These are phyloP conservation scores for Fusarium agapanthi DNA, from an alignment of 2,329 filamentous ascomycete genomes.

Conservation along the genomic window DNA sequence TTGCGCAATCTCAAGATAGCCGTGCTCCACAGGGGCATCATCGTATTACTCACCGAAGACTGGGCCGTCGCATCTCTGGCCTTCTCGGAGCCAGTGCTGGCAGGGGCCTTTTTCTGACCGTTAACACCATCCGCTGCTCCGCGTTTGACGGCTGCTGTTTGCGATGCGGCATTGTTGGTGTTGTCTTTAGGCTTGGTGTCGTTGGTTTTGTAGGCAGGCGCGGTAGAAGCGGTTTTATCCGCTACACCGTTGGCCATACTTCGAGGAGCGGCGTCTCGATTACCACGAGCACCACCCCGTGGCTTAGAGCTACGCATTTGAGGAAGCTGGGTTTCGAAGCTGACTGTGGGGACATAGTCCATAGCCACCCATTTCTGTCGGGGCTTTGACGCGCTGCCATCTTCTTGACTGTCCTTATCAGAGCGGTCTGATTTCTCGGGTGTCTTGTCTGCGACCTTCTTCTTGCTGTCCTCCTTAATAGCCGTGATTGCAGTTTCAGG, in stretches of 20 bases:
- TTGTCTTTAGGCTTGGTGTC: constrained; percentile 50
- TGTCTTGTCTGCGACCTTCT: constrained; percentile 70
- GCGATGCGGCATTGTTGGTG: constrained; percentile 50
- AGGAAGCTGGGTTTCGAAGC: constrained; percentile 85
- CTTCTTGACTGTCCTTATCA: constrained; percentile 70
- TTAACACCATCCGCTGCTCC: constrained; percentile 52
- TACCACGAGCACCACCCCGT: constrained; percentile 58
- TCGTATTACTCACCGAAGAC: constrained; percentile 51
- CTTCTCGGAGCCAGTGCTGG: constrained; percentile 49
- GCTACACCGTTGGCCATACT: constrained; percentile 46
- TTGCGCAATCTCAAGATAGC: not conserved
- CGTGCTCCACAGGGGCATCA: not conserved
- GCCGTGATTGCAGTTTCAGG: constrained; percentile 77
- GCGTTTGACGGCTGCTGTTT: constrained; percentile 55
- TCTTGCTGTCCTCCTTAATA: constrained; percentile 71
- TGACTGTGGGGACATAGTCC: constrained; percentile 82
- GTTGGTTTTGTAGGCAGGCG: constrained; percentile 44
- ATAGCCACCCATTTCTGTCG: constrained; percentile 84
- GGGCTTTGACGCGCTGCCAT: constrained; percentile 53
- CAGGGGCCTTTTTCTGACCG: constrained; percentile 54
- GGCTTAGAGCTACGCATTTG: constrained; percentile 59
- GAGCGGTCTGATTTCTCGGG: constrained; percentile 69
- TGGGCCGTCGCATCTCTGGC: constrained; percentile 51
- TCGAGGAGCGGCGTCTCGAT: constrained; percentile 49
- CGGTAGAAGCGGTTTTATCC: constrained; percentile 50